Base-by-base conservation (phyloP, 768 basidiomycete genomes). In the Mycena floridula region DNA sequence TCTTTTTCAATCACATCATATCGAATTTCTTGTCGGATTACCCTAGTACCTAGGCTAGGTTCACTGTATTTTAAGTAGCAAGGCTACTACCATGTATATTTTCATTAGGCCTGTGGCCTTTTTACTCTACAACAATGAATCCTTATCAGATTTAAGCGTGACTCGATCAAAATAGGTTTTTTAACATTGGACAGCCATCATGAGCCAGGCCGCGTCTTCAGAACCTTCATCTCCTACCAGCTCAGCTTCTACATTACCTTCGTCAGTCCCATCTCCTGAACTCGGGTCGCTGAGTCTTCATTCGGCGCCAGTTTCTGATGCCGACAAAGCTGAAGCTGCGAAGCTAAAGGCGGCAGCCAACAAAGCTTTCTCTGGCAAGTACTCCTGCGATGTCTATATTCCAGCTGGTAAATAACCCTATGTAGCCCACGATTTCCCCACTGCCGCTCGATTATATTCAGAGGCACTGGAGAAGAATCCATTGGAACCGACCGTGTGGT, bases 381-480 rank as follows among this genome's bases (percentile, higher is more conserved):
- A 12, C 18, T 39, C 36, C 41, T 43, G 27, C 16, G 32, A 26
- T 40, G 24, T 41, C 22, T 16, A 28, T 37, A 12, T 44, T 42
- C 36, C 16, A 40, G 12, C 35, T 35, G 23, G 25, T 21, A 18
- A 32, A 22, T 43, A 20, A 48, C 30, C 9, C 25, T 26, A 38
- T 38, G 16, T 51, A 70, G 89, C 65, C 38, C 86, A 90, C 60
- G 80, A 88, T 54, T 98, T 93, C 60, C 71, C 74, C 18, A 61
- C 65, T 13, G 91, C 94, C 9, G 82, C 86, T 8, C 72, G 76
- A 30, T 64, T 96, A 27, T 99, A 98, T 62, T 76, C 85, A 2
- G 66, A 81, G 27, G 90, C 95, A 2, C 87, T 98, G 52, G 81
- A 85, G 51, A 76, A 83, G 58, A 93, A 99, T 59, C 93, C 92